Evolutionary conservation across 495 filamentous ascomycete genomes (phyloP).

Genomic region (Tuber microsphaerosporum): DNA sequence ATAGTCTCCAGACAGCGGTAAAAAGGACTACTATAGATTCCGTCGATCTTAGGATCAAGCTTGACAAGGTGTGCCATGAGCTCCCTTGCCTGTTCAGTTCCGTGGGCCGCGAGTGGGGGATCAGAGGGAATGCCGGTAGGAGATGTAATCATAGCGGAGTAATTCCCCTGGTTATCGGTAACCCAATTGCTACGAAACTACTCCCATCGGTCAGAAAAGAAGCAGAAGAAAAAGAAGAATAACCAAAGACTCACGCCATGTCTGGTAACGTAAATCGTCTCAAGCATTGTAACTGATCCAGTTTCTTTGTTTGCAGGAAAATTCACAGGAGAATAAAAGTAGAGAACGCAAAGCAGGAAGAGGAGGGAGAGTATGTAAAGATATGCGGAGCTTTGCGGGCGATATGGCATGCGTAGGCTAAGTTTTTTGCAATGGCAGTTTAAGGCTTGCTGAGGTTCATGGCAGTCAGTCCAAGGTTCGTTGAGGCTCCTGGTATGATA

Average conservation of each 20-base stretch:
- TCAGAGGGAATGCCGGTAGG: constrained; percentile 83
- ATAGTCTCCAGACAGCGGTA: constrained; percentile 91
- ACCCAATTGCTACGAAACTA: constrained; percentile 87
- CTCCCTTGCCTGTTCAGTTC: constrained; percentile 74
- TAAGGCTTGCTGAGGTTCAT: background rate
- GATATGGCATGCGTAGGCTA: background rate
- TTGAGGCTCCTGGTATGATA: too few relatives aligned
- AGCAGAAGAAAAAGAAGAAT: constrained; percentile 7
- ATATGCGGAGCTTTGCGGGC: background rate
- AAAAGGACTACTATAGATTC: constrained; percentile 77
- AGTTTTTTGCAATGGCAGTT: too few relatives aligned
- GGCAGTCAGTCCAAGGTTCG: too few relatives aligned
- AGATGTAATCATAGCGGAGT: constrained; percentile 59
- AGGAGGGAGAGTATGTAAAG: background rate
- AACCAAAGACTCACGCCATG: constrained; percentile 63
- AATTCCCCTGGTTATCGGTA: constrained; percentile 72
- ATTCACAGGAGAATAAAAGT: background rate
- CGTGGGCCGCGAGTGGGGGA: constrained; percentile 77
- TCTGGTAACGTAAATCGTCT: constrained; percentile 76
- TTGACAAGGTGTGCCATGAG: constrained; percentile 59
- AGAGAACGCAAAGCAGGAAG: background rate
- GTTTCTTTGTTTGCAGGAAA: background rate
- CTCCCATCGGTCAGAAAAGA: constrained; percentile 13
- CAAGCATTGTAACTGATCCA: constrained; percentile 45
- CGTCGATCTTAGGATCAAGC: constrained; percentile 60